phyloP scores from a whole-genome alignment of 306 rosid genomes.

The Rosa persica region DNA sequence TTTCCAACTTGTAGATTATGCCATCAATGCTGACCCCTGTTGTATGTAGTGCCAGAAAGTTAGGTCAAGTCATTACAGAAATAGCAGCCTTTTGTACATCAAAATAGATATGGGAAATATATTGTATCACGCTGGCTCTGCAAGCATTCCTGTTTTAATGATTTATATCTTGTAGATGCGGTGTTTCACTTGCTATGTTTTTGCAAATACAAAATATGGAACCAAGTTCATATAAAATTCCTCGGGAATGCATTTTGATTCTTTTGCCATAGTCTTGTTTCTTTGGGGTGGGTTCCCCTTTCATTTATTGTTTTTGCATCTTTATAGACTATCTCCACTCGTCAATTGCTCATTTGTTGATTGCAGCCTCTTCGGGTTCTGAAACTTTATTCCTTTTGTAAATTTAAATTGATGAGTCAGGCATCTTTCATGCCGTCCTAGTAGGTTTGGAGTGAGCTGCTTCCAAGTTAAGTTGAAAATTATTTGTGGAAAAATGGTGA shows the following conservation, averaged over 20 bases:
- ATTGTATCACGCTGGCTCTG: background rate
- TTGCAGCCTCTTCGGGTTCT: background rate
- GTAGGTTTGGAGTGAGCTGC: background rate
- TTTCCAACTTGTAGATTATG: background rate
- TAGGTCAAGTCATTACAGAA: constrained; percentile 4
- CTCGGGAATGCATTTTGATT: background rate
- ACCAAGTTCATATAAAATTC: background rate
- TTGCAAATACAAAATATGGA: background rate
- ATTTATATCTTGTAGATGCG: background rate
- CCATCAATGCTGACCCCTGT: background rate
- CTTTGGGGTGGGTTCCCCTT: background rate
- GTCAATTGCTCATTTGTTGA: background rate
- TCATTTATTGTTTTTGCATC: background rate
- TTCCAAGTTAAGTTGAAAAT: background rate
- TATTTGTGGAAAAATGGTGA: background rate
- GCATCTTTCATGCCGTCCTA: background rate
- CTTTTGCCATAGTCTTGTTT: background rate
- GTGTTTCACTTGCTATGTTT: background rate
- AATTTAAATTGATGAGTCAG: background rate
- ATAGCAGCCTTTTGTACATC: background rate
- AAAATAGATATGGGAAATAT: background rate
- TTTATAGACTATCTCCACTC: background rate
- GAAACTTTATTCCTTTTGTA: background rate
- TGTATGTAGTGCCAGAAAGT: constrained; percentile 2
- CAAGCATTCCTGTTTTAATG: background rate